Conservation (phyloP, 179 eudicot species). For the Patellifolia procumbens region DNA sequence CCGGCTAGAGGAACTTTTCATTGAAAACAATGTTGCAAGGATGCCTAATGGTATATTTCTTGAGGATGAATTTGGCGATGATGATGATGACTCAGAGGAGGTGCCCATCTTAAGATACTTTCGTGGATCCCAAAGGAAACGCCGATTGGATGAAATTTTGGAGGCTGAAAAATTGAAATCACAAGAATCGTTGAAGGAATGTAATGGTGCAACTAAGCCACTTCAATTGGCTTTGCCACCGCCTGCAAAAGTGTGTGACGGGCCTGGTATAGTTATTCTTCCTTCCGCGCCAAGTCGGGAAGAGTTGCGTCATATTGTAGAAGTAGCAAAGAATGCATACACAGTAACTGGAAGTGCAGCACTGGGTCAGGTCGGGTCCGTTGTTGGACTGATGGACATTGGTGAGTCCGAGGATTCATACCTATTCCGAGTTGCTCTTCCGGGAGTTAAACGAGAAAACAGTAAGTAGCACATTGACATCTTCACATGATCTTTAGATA, state of each 20-base stretch:
- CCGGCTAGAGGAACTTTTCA: constrained; percentile 42
- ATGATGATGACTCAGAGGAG: constrained; percentile 24
- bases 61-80: neutral
- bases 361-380: constrained; percentile 61
- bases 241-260: constrained; percentile 30
- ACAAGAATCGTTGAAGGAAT: neutral
- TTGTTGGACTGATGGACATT: constrained; percentile 66
- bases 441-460: constrained; percentile 87
- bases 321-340: constrained; percentile 47
- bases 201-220: constrained; percentile 22
- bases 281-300: constrained; percentile 56
- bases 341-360: constrained; percentile 79
- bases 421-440: constrained; percentile 83
- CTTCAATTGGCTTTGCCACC: constrained; percentile 31
- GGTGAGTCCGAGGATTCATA: constrained; percentile 79
- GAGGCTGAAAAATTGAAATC: constrained; percentile 11
- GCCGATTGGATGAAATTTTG: constrained; percentile 26
- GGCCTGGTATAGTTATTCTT: constrained; percentile 62
- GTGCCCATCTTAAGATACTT: constrained; percentile 28
- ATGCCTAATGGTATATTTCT: constrained; percentile 25
- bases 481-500: neutral
- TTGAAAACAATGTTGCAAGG: constrained; percentile 44
- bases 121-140: constrained; percentile 29
- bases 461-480: constrained; percentile 50
- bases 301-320: constrained; percentile 50